These are phyloP conservation scores for Wickerhamiella azyma DNA, from an alignment of 805 yeast genomes.

Conservation along the genomic window DNA sequence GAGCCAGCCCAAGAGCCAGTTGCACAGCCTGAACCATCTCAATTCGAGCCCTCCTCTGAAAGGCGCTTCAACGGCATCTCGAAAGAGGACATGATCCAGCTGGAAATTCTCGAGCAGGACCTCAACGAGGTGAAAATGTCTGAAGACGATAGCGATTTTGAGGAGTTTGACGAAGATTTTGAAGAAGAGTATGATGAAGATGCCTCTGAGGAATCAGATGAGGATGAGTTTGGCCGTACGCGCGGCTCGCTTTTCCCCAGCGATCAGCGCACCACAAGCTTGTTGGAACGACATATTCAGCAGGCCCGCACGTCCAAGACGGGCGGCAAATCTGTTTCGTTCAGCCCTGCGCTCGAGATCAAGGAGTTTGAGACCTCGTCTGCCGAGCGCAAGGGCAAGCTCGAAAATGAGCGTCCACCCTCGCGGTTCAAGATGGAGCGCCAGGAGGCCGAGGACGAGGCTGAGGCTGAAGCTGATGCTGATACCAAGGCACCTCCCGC, in stretches of 20 bases:
- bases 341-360: conserved; percentile 17
- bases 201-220: conserved; percentile 28
- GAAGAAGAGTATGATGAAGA: conserved; percentile 35
- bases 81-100: conserved; percentile 20
- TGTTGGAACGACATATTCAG: conserved; percentile 9
- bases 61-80: conserved; percentile 9
- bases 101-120: conserved; percentile 18
- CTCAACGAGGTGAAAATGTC: conserved; percentile 9
- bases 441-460: not conserved
- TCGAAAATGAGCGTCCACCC: conserved; percentile 8
- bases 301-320: not conserved
- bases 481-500: not conserved
- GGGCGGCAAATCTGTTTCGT: conserved; percentile 7
- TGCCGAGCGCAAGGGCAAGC: conserved; percentile 14
- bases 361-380: conserved; percentile 18
- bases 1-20: not conserved
- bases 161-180: conserved; percentile 36
- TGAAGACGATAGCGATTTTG: conserved; percentile 30
- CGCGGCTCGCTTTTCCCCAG: conserved; percentile 27
- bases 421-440: not conserved
- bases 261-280: conserved; percentile 11
- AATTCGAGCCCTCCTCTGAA: too few species aligned
- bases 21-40: not conserved
- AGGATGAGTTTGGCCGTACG: conserved; percentile 26
- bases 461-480: not conserved